Evolutionary conservation across 371 early-diverging fungal species (phyloP).

Genomic region (Mucor velutinosus): DNA sequence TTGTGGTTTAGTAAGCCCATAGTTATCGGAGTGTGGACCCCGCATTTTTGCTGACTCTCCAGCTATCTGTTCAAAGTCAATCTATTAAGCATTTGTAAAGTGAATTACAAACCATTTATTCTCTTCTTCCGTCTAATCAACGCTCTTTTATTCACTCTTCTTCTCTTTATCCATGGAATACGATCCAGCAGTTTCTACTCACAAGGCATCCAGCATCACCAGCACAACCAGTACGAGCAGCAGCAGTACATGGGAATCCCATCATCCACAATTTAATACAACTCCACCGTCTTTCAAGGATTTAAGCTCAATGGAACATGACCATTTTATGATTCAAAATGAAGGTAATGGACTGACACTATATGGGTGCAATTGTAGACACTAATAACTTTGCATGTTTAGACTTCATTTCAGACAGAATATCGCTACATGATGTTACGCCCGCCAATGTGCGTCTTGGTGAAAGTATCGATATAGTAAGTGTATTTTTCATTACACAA

Average conservation of each 20-base stretch:
- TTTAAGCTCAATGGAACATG: neutral
- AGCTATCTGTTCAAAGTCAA: neutral
- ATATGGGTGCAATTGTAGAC: no score
- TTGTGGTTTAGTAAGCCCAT: neutral
- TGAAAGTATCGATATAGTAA: neutral
- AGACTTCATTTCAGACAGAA: neutral
- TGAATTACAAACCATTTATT: slow-evolving; percentile 12
- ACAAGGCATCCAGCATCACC: slow-evolving; percentile 27
- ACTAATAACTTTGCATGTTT: neutral
- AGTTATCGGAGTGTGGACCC: slow-evolving; percentile 7
- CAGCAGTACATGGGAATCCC: slow-evolving; percentile 13
- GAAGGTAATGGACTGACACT: neutral
- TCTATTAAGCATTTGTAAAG: slow-evolving; percentile 20
- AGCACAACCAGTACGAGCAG: slow-evolving; percentile 26
- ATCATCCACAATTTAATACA: neutral
- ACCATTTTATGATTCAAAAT: neutral
- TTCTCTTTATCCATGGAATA: slow-evolving; percentile 19
- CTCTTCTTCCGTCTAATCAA: neutral
- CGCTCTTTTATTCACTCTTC: slow-evolving; percentile 9
- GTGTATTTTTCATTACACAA: neutral
- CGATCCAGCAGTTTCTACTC: slow-evolving; percentile 15
- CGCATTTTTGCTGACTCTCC: slow-evolving; percentile 11
- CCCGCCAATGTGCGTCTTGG: neutral
- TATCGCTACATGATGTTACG: neutral
- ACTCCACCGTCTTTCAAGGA: neutral